These are phyloP conservation scores for Medicago lupulina DNA, from an alignment of 306 rosid genomes.

Conservation along the genomic window DNA sequence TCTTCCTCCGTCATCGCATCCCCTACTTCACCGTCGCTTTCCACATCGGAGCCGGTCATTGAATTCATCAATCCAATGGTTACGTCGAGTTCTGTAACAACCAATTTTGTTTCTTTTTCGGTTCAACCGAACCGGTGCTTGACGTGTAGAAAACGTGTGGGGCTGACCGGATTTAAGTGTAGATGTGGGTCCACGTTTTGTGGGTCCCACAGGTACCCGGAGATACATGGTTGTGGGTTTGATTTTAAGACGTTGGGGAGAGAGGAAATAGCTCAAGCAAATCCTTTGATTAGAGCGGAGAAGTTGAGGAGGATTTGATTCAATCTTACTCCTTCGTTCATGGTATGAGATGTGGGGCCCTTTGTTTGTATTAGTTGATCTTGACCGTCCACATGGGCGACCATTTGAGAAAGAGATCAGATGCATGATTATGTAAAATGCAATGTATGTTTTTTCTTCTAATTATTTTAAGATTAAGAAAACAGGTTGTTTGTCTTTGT, in stretches of 20 bases:
- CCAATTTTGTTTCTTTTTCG: neutral
- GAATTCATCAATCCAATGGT: too few relatives aligned
- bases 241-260: slow-evolving; percentile 83
- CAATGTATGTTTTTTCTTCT: slow-evolving; percentile 25
- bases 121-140: slow-evolving; percentile 65
- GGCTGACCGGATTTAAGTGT: slow-evolving; percentile 83
- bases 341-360: neutral
- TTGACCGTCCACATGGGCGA: slow-evolving; percentile 17
- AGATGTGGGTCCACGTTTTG: slow-evolving; percentile 81
- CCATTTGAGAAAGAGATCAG: neutral
- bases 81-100: slow-evolving; percentile 21
- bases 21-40: neutral
- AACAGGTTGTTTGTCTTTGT: slow-evolving; percentile 8
- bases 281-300: slow-evolving; percentile 76
- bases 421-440: neutral
- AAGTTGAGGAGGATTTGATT: slow-evolving; percentile 66
- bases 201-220: slow-evolving; percentile 90
- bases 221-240: slow-evolving; percentile 79
- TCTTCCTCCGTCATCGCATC: slow-evolving; percentile 21
- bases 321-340: slow-evolving; percentile 40
- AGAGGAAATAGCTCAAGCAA: slow-evolving; percentile 83
- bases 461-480: slow-evolving; percentile 8
- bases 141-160: slow-evolving; percentile 74
- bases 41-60: neutral
- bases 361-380: slow-evolving; percentile 14